These are phyloP conservation scores for Camelina hispida DNA, from an alignment of 345 rosid species.

Conservation along the genomic window DNA sequence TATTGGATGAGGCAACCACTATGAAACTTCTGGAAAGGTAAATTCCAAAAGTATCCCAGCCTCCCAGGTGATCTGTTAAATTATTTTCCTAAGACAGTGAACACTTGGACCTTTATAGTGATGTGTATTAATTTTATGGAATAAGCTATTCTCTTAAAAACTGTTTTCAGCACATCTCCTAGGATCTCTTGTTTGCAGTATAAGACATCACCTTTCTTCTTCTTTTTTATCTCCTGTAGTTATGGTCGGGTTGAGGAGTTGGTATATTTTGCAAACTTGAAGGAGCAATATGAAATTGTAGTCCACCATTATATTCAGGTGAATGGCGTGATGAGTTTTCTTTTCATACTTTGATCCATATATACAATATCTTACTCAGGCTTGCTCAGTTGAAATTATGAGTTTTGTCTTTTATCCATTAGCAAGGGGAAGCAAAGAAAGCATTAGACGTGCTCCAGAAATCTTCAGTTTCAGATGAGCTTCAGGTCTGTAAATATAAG, in stretches of 20 bases:
- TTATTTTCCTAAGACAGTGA: conserved; percentile 22
- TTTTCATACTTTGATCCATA: conserved; percentile 25
- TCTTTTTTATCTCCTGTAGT: conserved; percentile 49
- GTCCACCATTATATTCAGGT: conserved; percentile 95
- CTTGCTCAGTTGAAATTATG: conserved; percentile 27
- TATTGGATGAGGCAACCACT: conserved; percentile 96
- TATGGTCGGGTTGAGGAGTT: conserved; percentile 96
- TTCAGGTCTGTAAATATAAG: conserved; percentile 67
- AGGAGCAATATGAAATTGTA: conserved; percentile 93
- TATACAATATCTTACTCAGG: conserved; percentile 13
- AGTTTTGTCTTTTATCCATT: conserved; percentile 40
- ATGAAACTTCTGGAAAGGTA: conserved; percentile 98
- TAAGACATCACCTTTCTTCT: conserved; percentile 4
- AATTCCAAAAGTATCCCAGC: conserved; percentile 14
- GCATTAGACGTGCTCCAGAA: conserved; percentile 90
- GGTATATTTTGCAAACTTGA: conserved; percentile 92
- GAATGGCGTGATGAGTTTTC: conserved; percentile 30
- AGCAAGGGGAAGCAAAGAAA: conserved; percentile 98
- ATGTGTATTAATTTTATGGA: conserved; percentile 17
- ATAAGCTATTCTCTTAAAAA: conserved; percentile 19
- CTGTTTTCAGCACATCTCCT: conserved; percentile 17
- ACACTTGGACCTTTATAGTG: conserved; percentile 14
- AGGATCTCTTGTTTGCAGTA: conserved; percentile 15
- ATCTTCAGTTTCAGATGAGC: conserved; percentile 83
- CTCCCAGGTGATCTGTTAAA: not conserved